Percentiles rank a stretch among this genome's conserved stretches.
These are phyloP conservation scores for Calcarisporium arbuscula DNA, from an alignment of 2,329 filamentous ascomycete species.

Conservation along the genomic window DNA sequence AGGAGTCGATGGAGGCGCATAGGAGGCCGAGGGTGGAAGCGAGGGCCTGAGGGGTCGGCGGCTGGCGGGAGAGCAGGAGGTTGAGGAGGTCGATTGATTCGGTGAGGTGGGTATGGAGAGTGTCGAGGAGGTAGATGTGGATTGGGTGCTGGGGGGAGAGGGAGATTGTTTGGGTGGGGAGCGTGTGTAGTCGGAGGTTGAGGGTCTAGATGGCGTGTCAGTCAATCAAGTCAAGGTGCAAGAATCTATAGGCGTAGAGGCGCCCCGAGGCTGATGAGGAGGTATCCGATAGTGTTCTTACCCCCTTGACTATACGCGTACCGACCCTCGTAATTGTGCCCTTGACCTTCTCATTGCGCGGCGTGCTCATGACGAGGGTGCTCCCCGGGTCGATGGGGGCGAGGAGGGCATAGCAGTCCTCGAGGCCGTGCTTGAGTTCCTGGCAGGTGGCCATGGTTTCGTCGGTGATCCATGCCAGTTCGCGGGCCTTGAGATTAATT, in stretches of 20 bases:
- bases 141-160: conserved; percentile 44
- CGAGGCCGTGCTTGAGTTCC: conserved; percentile 59
- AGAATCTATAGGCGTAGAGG: too few relatives aligned
- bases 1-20: conserved; percentile 46
- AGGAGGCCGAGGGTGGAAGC: conserved; percentile 51
- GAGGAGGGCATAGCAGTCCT: conserved; percentile 83
- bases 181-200: conserved; percentile 67
- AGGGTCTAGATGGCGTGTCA: conserved; percentile 49
- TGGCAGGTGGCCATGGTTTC: conserved; percentile 43
- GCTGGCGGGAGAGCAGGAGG: conserved; percentile 56
- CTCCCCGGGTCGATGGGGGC: conserved; percentile 78
- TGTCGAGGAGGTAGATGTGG: conserved; percentile 62
- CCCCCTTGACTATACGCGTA: conserved; percentile 85
- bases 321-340: conserved; percentile 87
- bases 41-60: conserved; percentile 36
- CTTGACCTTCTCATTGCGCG: conserved; percentile 83
- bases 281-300: too few relatives aligned
- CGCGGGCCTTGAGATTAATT: conserved; percentile 35
- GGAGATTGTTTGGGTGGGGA: conserved; percentile 45
- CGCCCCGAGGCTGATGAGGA: too few relatives aligned
- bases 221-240: neutral
- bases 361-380: conserved; percentile 83
- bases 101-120: conserved; percentile 71
- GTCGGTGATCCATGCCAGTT: conserved; percentile 48
- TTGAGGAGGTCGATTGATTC: conserved; percentile 77